Evolutionary conservation across 495 filamentous ascomycete genomes (phyloP).

Genomic region (Aspergillus heteromorphus): DNA sequence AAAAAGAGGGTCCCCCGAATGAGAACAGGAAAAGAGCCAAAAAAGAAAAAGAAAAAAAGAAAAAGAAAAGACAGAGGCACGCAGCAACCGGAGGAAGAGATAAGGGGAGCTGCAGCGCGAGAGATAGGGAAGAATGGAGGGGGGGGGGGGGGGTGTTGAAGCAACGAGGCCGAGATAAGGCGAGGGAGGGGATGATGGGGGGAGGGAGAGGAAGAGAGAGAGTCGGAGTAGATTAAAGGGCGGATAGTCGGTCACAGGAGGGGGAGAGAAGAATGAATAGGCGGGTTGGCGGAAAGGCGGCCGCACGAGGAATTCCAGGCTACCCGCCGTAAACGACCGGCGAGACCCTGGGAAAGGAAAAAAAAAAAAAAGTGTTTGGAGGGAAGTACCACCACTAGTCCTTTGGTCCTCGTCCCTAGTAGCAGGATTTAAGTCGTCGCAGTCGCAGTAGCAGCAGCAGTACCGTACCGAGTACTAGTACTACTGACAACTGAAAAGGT

Average conservation of each 20-base stretch:
- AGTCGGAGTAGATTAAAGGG: constrained; percentile 6
- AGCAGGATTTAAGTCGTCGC: too few relatives aligned
- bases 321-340: constrained; percentile 27
- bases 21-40: background rate
- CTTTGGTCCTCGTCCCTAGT: too few relatives aligned
- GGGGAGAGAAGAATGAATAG: background rate
- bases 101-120: constrained; percentile 6
- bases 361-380: background rate
- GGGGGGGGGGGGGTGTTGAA: background rate
- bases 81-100: too few relatives aligned
- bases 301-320: constrained; percentile 17
- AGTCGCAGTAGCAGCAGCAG: too few relatives aligned
- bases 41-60: background rate
- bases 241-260: background rate
- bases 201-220: background rate
- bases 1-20: background rate
- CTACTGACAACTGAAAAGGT: too few relatives aligned
- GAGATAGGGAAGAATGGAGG: background rate
- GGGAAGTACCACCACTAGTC: too few relatives aligned
- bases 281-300: background rate
- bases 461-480: too few relatives aligned
- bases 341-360: constrained; percentile 5
- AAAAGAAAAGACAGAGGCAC: background rate
- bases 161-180: constrained; percentile 3
- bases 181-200: background rate